phyloP scores from a whole-genome alignment of 495 filamentous ascomycete genomes.

The Podospora pseudoanserina region DNA sequence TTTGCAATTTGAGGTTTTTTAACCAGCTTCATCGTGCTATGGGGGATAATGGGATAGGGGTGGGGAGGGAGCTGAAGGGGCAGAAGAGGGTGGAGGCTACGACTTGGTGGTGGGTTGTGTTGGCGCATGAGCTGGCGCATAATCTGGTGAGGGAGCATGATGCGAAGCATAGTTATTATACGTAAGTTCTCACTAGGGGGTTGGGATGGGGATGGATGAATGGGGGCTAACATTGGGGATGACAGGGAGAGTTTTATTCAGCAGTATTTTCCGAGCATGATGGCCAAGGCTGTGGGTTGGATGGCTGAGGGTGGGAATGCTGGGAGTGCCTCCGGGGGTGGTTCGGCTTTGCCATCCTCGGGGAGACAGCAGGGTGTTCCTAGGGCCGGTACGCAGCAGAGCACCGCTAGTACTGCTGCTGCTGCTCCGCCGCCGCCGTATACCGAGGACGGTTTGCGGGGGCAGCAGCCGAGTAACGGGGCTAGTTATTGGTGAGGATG shows the following conservation, averaged over 20 bases:
- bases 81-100: conserved; percentile 60
- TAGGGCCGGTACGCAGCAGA: not conserved
- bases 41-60: not conserved
- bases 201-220: not conserved
- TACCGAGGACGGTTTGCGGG: conserved; percentile 2
- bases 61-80: not conserved
- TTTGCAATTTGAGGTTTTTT: conserved; percentile 92
- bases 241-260: conserved; percentile 49
- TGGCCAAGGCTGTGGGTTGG: conserved; percentile 35
- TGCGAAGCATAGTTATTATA: conserved; percentile 81
- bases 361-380: not conserved
- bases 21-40: conserved; percentile 63
- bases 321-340: not conserved
- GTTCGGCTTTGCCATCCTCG: not conserved
- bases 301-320: not conserved
- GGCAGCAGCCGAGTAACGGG: conserved; percentile 8
- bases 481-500: conserved; percentile 1
- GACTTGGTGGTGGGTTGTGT: conserved; percentile 86
- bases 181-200: conserved; percentile 35
- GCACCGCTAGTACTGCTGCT: no score
- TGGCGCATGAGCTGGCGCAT: conserved; percentile 93
- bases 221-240: not conserved
- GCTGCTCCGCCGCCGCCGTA: conserved; percentile 16
- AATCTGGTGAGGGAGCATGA: conserved; percentile 80
- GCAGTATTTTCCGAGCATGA: conserved; percentile 48